Evolutionary conservation across 2,329 filamentous ascomycete genomes (phyloP), one percentile per base, ranked within the genome.

Genomic region (Colletotrichum costaricense): DNA sequence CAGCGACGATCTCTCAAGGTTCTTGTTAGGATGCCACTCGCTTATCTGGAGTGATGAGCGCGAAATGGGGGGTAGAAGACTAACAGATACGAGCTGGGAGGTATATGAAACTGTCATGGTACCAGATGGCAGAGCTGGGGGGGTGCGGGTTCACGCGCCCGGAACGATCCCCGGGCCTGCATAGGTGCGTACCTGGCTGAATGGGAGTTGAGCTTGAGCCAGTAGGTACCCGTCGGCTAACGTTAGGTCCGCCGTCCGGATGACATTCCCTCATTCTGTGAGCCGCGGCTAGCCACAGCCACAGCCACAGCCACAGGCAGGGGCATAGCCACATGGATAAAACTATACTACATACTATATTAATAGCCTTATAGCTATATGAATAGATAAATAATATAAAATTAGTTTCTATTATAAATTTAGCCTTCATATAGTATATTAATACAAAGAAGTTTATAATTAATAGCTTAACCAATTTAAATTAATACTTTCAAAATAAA

Each of bases 1-100:
- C 71, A 73, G 71, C 56, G 71, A 62, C 56, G 38, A 65, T 52
- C 67, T 22, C 55, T 71, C 71, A 71, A 33, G 71, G 67, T 73
- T 30, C 11, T 3, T 56, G 71, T 73, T 73, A 70, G 2, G 1
- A 9, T 2, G 4, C 0, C 49, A 73, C 70, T 49, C 22, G 8
- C n/a, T 6, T 9, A 2, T 6, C 8, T 8, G 33, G 5, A 3
- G n/a, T 19, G 28, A 0, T 4, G 0, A 2, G 1, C 0, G 0
- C 1, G 4, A 2, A 14, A 1, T 1, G 1, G 0, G 0, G 16
- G 19, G 67, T 64, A 28, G 12, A 54, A 5, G 5, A 38, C 60
- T 73, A 73, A 52, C 70, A 65, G 28, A 14, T 6, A 26, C 26
- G 3, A 16, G 30, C 22, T 55, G 26, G 12, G 7, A 22, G 30